A percentile compares a stretch with the other conserved stretches of the same genome.
Evolutionary conservation across 2,329 filamentous ascomycete genomes (phyloP).

Genomic region (Pyrenochaeta sp.): DNA sequence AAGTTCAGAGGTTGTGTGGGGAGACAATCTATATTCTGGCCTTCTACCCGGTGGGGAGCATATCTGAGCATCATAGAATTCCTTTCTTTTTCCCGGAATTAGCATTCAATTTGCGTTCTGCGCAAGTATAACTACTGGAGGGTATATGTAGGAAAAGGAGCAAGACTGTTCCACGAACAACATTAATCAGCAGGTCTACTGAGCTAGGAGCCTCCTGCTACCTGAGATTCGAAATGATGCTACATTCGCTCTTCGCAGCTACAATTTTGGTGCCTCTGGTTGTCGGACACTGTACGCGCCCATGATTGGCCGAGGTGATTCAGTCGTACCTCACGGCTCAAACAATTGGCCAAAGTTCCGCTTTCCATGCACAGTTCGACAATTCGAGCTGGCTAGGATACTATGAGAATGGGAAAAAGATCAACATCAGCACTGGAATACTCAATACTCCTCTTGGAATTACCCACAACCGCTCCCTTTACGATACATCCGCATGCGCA

Average conservation of each 20-base stretch:
- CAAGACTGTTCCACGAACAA: too few species aligned
- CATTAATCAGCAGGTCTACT: too few species aligned
- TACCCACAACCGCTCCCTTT: conserved; percentile 27
- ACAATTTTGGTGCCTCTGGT: background rate
- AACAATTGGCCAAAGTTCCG: conserved; percentile 15
- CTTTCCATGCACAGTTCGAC: conserved; percentile 27
- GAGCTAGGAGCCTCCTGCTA: too few species aligned
- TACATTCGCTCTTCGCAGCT: background rate
- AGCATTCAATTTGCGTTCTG: background rate
- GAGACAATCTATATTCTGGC: background rate
- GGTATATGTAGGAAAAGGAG: background rate
- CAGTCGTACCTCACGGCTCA: conserved; percentile 28
- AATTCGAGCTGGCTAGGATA: conserved; percentile 39
- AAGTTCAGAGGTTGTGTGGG: background rate
- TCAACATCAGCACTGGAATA: conserved; percentile 23
- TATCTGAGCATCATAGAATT: background rate
- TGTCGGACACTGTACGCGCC: conserved; percentile 23
- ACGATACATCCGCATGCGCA: conserved; percentile 31
- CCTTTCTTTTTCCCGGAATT: background rate
- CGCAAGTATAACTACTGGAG: background rate
- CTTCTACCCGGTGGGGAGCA: background rate
- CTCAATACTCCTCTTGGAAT: conserved; percentile 26
- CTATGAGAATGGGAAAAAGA: conserved; percentile 31
- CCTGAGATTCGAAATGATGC: too few species aligned
- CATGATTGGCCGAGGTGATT: conserved; percentile 22